Evolutionary conservation across 768 basidiomycete species (phyloP).

Genomic region (Boletus pseudopeckii): DNA sequence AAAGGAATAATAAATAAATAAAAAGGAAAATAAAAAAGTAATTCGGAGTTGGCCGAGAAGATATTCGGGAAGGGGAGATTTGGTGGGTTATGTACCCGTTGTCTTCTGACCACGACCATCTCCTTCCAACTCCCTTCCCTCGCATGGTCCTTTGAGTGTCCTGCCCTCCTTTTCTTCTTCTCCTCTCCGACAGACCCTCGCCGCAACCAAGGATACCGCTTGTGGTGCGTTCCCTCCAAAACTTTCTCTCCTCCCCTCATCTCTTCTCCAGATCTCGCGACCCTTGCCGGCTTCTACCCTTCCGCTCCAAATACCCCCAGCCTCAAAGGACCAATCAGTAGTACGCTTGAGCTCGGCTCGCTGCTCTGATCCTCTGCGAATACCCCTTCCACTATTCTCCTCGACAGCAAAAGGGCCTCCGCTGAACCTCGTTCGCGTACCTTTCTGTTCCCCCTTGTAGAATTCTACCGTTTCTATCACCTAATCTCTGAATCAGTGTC

Average conservation of each 20-base stretch:
- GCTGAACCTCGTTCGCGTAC: slow-evolving; percentile 48
- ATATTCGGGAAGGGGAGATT: slow-evolving; percentile 16
- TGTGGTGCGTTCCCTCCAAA: slow-evolving; percentile 35
- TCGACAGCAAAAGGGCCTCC: slow-evolving; percentile 33
- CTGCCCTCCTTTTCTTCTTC: slow-evolving; percentile 25
- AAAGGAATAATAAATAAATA: slow-evolving; percentile 7
- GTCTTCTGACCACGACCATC: slow-evolving; percentile 31
- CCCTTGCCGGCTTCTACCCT: slow-evolving; percentile 81
- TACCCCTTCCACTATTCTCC: slow-evolving; percentile 3
- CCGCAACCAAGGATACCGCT: slow-evolving; percentile 53
- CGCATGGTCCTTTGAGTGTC: slow-evolving; percentile 37
- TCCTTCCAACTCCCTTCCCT: slow-evolving; percentile 21
- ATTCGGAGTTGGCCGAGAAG: slow-evolving; percentile 29
- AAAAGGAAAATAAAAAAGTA: background rate
- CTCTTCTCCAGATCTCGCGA: slow-evolving; percentile 71
- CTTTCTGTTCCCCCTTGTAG: slow-evolving; percentile 28
- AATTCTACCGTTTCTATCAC: slow-evolving; percentile 17
- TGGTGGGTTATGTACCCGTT: slow-evolving; percentile 28
- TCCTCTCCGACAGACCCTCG: slow-evolving; percentile 40
- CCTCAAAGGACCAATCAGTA: slow-evolving; percentile 40
- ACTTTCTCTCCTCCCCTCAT: background rate
- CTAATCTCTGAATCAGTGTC: slow-evolving; percentile 15
- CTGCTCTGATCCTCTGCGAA: slow-evolving; percentile 37
- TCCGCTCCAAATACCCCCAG: slow-evolving; percentile 39
- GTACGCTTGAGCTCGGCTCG: slow-evolving; percentile 75